phyloP scores from a whole-genome alignment of 1,139 yeast species.

The Casaregolazyma suthepensis region DNA sequence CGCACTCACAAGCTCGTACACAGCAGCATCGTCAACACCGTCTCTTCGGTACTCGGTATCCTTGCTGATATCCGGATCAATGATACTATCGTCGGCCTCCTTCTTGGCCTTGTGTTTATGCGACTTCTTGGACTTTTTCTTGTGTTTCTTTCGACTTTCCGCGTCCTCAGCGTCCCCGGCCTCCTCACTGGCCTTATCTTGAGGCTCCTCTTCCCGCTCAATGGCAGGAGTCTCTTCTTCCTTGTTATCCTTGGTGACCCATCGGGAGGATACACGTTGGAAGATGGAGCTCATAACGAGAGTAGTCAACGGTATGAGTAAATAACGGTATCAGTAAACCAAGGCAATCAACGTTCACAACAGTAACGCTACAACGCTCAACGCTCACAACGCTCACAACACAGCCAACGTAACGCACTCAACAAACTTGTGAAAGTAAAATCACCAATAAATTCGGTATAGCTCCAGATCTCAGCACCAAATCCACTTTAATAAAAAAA shows the following conservation, averaged over 20 bases:
- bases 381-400: too few species aligned
- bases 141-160: slow-evolving; percentile 12
- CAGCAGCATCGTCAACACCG: slow-evolving; percentile 16
- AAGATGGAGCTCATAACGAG: slow-evolving; percentile 9
- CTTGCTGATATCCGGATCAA: slow-evolving; percentile 9
- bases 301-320: too few species aligned
- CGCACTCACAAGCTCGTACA: slow-evolving; percentile 16
- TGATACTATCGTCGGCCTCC: slow-evolving; percentile 10
- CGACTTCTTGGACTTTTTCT: slow-evolving; percentile 18
- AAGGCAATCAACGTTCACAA: too few species aligned
- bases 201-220: slow-evolving; percentile 4
- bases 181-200: slow-evolving; percentile 12
- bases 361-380: too few species aligned
- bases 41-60: slow-evolving; percentile 12
- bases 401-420: too few species aligned
- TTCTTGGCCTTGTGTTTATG: slow-evolving; percentile 7
- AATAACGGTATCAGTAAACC: too few species aligned
- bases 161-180: slow-evolving; percentile 10
- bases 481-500: too few species aligned
- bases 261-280: slow-evolving; percentile 11
- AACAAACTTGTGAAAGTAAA: too few species aligned
- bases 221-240: slow-evolving; percentile 6
- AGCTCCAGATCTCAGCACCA: too few species aligned
- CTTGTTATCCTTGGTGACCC: slow-evolving; percentile 10
- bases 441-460: too few species aligned